A percentile compares a stretch with the other conserved stretches of the same genome.
These are phyloP conservation scores for Linnemannia zychae DNA, from an alignment of 192 early-diverging fungal genomes.

Conservation along the genomic window DNA sequence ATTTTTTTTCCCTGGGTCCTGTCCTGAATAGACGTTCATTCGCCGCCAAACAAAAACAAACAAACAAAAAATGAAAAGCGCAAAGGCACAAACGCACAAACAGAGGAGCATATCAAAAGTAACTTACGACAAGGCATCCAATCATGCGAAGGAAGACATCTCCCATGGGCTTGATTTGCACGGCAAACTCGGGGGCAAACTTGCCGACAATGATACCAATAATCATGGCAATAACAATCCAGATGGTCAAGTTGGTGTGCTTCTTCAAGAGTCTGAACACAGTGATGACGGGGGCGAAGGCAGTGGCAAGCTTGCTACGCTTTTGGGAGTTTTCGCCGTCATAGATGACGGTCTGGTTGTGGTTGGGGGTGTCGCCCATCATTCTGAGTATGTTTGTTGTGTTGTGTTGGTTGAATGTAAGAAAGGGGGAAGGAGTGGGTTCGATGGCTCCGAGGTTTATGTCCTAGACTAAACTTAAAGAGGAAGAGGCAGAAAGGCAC, in stretches of 20 bases:
- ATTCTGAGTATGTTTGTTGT: neutral
- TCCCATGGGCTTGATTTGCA: conserved; percentile 62
- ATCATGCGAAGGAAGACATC: conserved; percentile 68
- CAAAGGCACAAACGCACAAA: neutral
- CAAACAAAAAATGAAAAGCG: no score
- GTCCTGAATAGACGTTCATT: neutral
- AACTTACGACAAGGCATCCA: conserved; percentile 57
- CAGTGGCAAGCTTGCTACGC: neutral
- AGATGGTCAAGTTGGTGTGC: conserved; percentile 63
- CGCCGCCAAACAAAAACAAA: neutral
- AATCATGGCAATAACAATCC: conserved; percentile 63
- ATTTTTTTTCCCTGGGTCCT: neutral
- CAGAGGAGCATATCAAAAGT: neutral
- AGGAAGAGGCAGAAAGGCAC: neutral
- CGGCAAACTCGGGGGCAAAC: conserved; percentile 59
- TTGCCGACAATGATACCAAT: conserved; percentile 66
- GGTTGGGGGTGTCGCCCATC: neutral
- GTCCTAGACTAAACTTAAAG: neutral
- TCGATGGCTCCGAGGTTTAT: no score
- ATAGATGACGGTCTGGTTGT: neutral
- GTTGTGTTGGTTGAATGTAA: neutral
- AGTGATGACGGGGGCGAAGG: conserved; percentile 20
- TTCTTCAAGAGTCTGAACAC: conserved; percentile 35
- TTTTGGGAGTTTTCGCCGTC: conserved; percentile 8
- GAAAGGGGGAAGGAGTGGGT: neutral